Conservation (phyloP, 108 stramenopile species). For the Pseudonitzschia multiseries region DNA sequence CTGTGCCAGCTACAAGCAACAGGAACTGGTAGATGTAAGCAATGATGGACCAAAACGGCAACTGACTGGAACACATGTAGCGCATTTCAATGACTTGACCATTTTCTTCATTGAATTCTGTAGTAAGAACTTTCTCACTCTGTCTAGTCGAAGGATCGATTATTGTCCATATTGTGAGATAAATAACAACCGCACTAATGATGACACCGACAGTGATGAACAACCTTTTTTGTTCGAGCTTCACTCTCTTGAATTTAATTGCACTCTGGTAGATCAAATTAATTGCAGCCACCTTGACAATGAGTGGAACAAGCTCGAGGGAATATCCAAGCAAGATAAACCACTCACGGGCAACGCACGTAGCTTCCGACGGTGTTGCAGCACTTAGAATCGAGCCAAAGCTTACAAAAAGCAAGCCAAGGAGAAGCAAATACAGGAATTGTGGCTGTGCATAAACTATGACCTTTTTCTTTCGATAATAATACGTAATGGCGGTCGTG, state of each 20-base stretch:
- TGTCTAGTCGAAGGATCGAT: conserved; percentile 26
- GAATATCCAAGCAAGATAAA: conserved; percentile 43
- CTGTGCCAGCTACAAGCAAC: conserved; percentile 24
- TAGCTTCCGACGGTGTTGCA: background rate
- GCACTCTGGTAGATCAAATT: conserved; percentile 25
- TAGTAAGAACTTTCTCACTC: background rate
- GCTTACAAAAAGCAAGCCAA: conserved; percentile 36
- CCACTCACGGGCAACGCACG: conserved; percentile 38
- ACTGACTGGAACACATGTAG: conserved; percentile 20
- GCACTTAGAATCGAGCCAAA: conserved; percentile 27
- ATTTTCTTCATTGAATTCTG: conserved; percentile 5
- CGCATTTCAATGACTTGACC: background rate
- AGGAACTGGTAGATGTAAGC: conserved; percentile 14
- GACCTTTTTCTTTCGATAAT: conserved; percentile 23
- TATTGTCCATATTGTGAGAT: conserved; percentile 32
- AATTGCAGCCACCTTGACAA: conserved; percentile 45
- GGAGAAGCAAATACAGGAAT: conserved; percentile 29
- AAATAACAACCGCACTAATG: conserved; percentile 19
- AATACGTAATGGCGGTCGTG: background rate
- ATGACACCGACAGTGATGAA: conserved; percentile 23
- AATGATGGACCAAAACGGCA: conserved; percentile 3
- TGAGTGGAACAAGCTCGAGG: conserved; percentile 35
- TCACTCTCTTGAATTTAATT: conserved; percentile 30
- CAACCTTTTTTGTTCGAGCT: conserved; percentile 21
- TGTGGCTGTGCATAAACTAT: conserved; percentile 39